A percentile compares a stretch with the other conserved stretches of the same genome.
Evolutionary conservation across 2,329 filamentous ascomycete species (phyloP).

Genomic region (Penicillium corylophilum): DNA sequence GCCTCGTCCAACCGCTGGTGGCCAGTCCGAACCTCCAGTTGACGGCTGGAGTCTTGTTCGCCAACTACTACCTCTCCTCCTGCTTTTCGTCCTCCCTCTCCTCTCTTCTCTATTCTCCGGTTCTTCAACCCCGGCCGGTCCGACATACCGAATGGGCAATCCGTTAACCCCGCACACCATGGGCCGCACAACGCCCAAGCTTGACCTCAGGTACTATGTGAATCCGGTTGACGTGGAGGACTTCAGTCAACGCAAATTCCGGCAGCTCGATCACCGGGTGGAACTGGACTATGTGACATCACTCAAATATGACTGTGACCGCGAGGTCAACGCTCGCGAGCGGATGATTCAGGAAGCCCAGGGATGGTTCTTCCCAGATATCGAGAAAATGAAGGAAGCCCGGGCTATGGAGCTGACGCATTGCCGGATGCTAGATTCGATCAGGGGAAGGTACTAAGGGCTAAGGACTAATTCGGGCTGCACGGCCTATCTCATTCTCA

Average conservation of each 20-base stretch:
- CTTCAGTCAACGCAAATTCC: conserved; percentile 67
- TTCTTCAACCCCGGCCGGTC: conserved; percentile 57
- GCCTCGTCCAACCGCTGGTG: conserved; percentile 62
- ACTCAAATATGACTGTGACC: conserved; percentile 70
- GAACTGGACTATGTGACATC: conserved; percentile 70
- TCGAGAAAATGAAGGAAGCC: conserved; percentile 74
- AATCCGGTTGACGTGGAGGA: conserved; percentile 74
- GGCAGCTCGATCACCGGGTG: conserved; percentile 72
- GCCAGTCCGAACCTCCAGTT: conserved; percentile 51
- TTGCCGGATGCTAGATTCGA: conserved; percentile 56
- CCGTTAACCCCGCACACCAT: conserved; percentile 70
- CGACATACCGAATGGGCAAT: conserved; percentile 73
- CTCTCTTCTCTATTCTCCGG: conserved; percentile 74
- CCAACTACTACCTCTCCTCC: conserved; percentile 80
- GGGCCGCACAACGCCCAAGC: conserved; percentile 66
- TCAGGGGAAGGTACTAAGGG: conserved; percentile 43
- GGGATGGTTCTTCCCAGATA: conserved; percentile 83
- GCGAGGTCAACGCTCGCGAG: conserved; percentile 65
- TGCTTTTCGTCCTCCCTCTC: conserved; percentile 84
- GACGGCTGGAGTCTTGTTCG: conserved; percentile 58
- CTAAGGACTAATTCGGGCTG: conserved; percentile 13
- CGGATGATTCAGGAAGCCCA: conserved; percentile 73
- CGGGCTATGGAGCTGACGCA: conserved; percentile 59
- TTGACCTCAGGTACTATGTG: conserved; percentile 80
- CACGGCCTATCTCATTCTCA: conserved; percentile 7